phyloP scores from a whole-genome alignment of 2,329 filamentous ascomycete genomes.

The Purpureocillium lavendulum region DNA sequence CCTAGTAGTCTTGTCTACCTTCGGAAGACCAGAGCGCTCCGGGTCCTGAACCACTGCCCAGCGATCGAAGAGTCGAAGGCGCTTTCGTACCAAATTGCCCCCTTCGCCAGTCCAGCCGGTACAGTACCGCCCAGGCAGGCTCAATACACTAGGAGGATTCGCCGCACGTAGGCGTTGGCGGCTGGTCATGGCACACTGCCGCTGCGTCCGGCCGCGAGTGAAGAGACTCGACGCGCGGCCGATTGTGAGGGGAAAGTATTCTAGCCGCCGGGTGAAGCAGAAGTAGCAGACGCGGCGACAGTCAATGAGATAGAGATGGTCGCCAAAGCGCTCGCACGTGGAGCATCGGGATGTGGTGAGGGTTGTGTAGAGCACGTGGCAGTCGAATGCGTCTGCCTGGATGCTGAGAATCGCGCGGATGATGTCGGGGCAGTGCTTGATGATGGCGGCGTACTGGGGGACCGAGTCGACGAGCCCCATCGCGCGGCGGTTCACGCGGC shows the following conservation, averaged over 20 bases:
- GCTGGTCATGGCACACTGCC: no score
- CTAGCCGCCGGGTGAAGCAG: slow-evolving; percentile 20
- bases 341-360: slow-evolving; percentile 23
- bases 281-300: slow-evolving; percentile 29
- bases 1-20: slow-evolving; percentile 3
- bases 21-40: no score
- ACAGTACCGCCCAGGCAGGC: no score
- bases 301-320: slow-evolving; percentile 28
- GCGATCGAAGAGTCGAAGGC: no score
- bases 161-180: no score
- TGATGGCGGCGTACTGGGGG: slow-evolving; percentile 22
- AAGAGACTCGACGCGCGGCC: no score
- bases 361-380: slow-evolving; percentile 20
- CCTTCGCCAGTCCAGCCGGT: no score
- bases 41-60: no score
- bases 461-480: slow-evolving; percentile 26
- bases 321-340: slow-evolving; percentile 27
- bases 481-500: slow-evolving; percentile 23
- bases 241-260: slow-evolving; percentile 20
- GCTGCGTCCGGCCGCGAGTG: no score
- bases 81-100: no score
- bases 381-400: slow-evolving; percentile 19
- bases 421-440: slow-evolving; percentile 19
- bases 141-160: no score
- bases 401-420: slow-evolving; percentile 25